Base-by-base conservation (phyloP, 352 stramenopile genomes). In the Phytophthora fragariae region DNA sequence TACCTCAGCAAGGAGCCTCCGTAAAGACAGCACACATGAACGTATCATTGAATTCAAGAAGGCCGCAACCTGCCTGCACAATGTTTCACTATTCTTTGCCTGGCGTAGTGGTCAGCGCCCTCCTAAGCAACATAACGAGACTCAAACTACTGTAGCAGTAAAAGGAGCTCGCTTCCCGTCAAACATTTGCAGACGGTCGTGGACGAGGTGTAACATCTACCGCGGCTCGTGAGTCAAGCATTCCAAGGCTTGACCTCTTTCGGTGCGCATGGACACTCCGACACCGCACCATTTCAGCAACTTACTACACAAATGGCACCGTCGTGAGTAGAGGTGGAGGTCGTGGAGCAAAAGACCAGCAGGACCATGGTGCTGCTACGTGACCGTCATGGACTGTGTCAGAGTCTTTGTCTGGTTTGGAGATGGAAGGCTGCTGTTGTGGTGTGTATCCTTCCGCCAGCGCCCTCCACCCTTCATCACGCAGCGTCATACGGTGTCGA, bases 401-500 rank as follows among this genome's bases (percentile, higher is more conserved):
- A 50, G 14, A 19, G 41, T 31, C 29, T 29, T 29, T 29, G 27
- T 3, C 27, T 29, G 27, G 27, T 31, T 31, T 7, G 29, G 29
- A 31, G 29, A 31, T 31, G 29, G 29, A 31, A 29, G 2, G 27
- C 27, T 29, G 15, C 37, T 11, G n/a, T n/a, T n/a, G n/a, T n/a
- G n/a, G n/a, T 44, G 1, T 24, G 44, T 50, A 50, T 50, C 41
- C 41, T 50, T 50, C 41, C 35, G 12, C 12, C 39, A 47, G 35
- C 35, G 35, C 35, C 39, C 17, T 50, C n/a, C 44, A 50, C n/a
- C 15, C 44, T 50, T 50, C 44, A 21, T 21, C n/a, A 9, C 14
- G 46, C 46, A 52, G 6, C n/a, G 65, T 71, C 65, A 71, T 71
- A 46, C 37, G 53, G 17, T 72, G 57, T 72, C 65, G 57, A 67